Evolutionary conservation across 768 basidiomycete genomes (phyloP), one percentile per base, ranked within the genome.

Genomic region (Tylopilus subfusipes): DNA sequence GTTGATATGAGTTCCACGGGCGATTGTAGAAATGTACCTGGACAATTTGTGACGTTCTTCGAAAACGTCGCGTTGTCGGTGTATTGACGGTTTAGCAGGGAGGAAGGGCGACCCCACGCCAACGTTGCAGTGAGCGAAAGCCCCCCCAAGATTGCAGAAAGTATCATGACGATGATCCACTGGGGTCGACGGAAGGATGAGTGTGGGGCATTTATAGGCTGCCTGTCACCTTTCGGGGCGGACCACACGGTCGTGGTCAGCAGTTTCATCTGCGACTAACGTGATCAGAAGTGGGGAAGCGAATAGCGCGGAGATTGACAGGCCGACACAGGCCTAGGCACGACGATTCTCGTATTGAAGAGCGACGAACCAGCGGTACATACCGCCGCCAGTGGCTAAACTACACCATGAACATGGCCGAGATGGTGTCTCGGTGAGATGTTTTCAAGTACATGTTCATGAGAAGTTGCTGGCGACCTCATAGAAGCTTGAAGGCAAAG

Each of bases 1-100:
- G 19, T 57, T 24, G 24, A 31, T 14, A 24, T 34, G 5, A 49
- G 29, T 29, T 19, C 24, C 0, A 42, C 5, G 10, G 50, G 27
- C 4, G 6, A 50, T 19, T 14, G 16, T 1, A 13, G 29, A 13
- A 21, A 46, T 12, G 4, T 57, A 72, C 71, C 71, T 59, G 71
- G 71, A 43, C 71, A 72, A 33, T 51, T 29, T 22, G 72, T 58
- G 48, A 72, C 65, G 24, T 70, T 72, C 63, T 44, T 55, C 5
- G 71, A 70, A 27, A 66, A 44, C 0, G 54, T 42, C 16, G 36
- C 27, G 50, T 42, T 55, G 2, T 36, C 42, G n/a, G 54, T 8
- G 6, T 48, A 27, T 27, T 42, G 52, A 44, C 50, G 60, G 9
- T 55, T 57, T 12, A 49, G 12, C 19, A 54, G 38, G 25, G 61